Percentiles rank a stretch among this genome's conserved stretches.
Evolutionary conservation across 495 filamentous ascomycete species (phyloP).

Genomic region (Talaromyces stipitatus): DNA sequence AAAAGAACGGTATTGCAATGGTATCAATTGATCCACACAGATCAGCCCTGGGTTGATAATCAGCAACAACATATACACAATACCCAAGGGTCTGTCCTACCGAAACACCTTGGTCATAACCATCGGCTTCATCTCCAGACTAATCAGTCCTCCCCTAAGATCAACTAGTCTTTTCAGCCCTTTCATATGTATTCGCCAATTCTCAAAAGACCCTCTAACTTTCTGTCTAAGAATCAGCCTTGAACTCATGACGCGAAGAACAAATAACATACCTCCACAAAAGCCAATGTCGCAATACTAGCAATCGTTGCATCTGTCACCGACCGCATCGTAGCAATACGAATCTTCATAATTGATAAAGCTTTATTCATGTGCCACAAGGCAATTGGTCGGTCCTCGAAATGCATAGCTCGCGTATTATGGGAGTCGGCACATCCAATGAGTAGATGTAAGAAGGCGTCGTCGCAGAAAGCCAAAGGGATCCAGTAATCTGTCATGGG

Average conservation of each 20-base stretch:
- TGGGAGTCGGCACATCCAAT: conserved; percentile 2
- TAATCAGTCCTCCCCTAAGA: conserved; percentile 25
- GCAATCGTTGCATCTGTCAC: conserved; percentile 1
- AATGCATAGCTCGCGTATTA: neutral
- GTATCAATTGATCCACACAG: neutral
- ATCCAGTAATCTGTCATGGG: conserved; percentile 5
- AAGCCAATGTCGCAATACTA: neutral
- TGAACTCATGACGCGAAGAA: neutral
- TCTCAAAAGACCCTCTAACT: neutral
- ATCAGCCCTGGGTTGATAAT: neutral
- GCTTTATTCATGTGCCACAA: neutral
- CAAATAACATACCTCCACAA: neutral
- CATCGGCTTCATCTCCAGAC: conserved; percentile 16
- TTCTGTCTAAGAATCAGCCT: neutral
- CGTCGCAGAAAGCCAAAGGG: neutral
- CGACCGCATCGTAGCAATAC: neutral
- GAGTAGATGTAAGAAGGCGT: neutral
- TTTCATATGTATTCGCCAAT: conserved; percentile 16
- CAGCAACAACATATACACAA: neutral
- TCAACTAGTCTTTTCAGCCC: conserved; percentile 27
- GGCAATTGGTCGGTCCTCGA: neutral
- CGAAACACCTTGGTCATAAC: conserved; percentile 20
- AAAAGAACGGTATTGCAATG: neutral
- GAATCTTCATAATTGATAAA: neutral
- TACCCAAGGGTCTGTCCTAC: conserved; percentile 8